Evolutionary conservation across 2,329 filamentous ascomycete species (phyloP).

Genomic region (Diaporthe citriasiana): DNA sequence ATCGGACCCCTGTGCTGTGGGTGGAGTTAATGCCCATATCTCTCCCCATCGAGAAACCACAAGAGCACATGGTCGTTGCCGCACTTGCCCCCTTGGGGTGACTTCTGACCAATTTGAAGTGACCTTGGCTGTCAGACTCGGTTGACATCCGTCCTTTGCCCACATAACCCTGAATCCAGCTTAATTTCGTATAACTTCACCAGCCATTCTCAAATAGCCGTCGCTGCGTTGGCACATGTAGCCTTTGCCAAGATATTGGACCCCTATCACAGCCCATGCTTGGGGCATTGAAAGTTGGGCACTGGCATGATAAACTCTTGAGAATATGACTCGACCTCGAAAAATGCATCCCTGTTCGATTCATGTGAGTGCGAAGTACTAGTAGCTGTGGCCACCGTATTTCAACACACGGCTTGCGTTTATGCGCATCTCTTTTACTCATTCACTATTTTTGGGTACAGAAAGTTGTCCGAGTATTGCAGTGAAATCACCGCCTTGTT

Average conservation of each 20-base stretch:
- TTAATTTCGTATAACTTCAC: neutral
- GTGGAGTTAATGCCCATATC: conserved; percentile 1
- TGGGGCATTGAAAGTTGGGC: neutral
- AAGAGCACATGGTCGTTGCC: neutral
- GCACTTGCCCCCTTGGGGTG: neutral
- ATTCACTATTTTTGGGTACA: no score
- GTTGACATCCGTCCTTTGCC: neutral
- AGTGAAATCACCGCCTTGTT: no score
- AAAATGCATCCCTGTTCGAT: no score
- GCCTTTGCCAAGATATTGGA: neutral
- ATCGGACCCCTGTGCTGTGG: neutral
- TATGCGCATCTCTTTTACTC: no score
- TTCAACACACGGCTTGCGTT: no score
- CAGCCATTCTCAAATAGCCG: neutral
- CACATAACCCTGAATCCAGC: neutral
- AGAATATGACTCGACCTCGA: neutral
- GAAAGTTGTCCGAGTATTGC: no score
- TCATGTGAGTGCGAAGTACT: neutral
- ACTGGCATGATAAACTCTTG: neutral
- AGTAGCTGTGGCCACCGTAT: no score
- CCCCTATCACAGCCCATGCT: neutral
- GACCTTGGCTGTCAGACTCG: neutral
- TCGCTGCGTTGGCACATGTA: neutral
- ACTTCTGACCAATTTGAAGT: neutral
- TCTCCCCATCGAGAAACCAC: neutral